Percentiles rank a stretch among this genome's conserved stretches.
phyloP scores from a whole-genome alignment of 2,329 filamentous ascomycete species.

The Fusarium poae region DNA sequence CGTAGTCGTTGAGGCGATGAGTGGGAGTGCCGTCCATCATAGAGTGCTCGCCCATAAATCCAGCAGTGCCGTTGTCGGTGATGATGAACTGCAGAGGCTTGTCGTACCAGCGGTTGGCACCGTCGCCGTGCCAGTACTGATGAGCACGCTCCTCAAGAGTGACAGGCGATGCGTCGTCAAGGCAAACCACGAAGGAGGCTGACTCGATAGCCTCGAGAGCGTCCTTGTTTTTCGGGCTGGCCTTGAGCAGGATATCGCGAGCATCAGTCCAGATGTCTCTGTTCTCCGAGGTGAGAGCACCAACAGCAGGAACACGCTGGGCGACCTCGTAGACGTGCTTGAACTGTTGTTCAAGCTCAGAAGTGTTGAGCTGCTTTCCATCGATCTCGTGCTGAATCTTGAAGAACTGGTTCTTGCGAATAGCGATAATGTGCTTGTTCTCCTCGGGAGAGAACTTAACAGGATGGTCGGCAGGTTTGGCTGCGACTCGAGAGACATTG shows the following conservation, averaged over 20 bases:
- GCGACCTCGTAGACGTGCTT: conserved; percentile 82
- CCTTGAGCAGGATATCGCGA: conserved; percentile 78
- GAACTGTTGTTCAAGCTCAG: conserved; percentile 93
- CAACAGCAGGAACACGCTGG: conserved; percentile 79
- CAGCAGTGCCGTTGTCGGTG: conserved; percentile 97
- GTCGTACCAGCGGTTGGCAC: conserved; percentile 95
- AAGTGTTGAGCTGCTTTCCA: conserved; percentile 87
- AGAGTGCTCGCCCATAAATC: conserved; percentile 98
- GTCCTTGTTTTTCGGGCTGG: conserved; percentile 82
- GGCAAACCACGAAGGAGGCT: conserved; percentile 89
- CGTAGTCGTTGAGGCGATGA: conserved; percentile 94
- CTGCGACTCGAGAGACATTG: conserved; percentile 88
- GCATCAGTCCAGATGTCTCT: conserved; percentile 93
- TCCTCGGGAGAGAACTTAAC: conserved; percentile 81
- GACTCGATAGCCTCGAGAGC: conserved; percentile 87
- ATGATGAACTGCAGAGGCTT: conserved; percentile 98
- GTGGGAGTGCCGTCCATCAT: conserved; percentile 99
- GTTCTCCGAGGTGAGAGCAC: conserved; percentile 90
- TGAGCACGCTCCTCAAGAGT: conserved; percentile 95
- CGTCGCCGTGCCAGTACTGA: conserved; percentile 98
- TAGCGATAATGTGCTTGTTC: conserved; percentile 88
- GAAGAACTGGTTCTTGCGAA: conserved; percentile 98
- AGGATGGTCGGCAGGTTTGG: conserved; percentile 83
- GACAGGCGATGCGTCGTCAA: conserved; percentile 91
- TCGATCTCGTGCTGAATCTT: conserved; percentile 86